These are phyloP conservation scores for Trichoderma brevicompactum DNA, from an alignment of 2,329 filamentous ascomycete species.

Conservation along the genomic window DNA sequence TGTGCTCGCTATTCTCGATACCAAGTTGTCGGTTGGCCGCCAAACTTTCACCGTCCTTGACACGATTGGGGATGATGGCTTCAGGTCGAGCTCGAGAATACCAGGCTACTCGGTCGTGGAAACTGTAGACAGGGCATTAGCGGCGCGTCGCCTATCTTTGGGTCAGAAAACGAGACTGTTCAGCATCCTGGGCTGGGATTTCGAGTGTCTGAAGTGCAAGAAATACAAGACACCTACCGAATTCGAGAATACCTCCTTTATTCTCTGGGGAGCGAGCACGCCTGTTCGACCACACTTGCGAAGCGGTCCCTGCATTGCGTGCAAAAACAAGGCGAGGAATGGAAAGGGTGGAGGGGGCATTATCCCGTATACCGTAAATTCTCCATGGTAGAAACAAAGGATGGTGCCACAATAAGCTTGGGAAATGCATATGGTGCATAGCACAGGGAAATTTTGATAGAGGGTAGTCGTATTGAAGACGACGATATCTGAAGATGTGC, in stretches of 20 bases:
- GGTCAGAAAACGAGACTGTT: constrained; percentile 2
- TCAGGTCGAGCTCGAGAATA: not conserved
- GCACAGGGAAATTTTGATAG: too few relatives aligned
- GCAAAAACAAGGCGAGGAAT: not conserved
- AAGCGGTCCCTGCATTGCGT: constrained; percentile 15
- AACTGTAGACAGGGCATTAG: not conserved
- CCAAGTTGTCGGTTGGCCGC: not conserved
- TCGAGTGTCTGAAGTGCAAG: constrained; percentile 20
- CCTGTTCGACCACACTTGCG: constrained; percentile 5
- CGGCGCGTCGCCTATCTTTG: not conserved
- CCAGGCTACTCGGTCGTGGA: not conserved
- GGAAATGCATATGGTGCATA: not conserved
- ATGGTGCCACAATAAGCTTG: too few relatives aligned
- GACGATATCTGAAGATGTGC: too few relatives aligned
- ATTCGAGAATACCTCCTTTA: not conserved
- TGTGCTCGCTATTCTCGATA: not conserved
- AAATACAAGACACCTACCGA: constrained; percentile 4
- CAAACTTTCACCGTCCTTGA: constrained; percentile 4
- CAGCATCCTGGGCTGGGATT: constrained; percentile 11
- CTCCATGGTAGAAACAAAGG: not conserved
- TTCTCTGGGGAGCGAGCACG: not conserved
- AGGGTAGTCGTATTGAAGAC: too few relatives aligned
- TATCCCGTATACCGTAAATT: constrained; percentile 1
- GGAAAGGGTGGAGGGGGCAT: not conserved
- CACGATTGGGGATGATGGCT: not conserved